Evolutionary conservation across 108 stramenopile genomes (phyloP), one percentile per base, ranked within the genome.

Genomic region (Aurantiochytrium sp.): DNA sequence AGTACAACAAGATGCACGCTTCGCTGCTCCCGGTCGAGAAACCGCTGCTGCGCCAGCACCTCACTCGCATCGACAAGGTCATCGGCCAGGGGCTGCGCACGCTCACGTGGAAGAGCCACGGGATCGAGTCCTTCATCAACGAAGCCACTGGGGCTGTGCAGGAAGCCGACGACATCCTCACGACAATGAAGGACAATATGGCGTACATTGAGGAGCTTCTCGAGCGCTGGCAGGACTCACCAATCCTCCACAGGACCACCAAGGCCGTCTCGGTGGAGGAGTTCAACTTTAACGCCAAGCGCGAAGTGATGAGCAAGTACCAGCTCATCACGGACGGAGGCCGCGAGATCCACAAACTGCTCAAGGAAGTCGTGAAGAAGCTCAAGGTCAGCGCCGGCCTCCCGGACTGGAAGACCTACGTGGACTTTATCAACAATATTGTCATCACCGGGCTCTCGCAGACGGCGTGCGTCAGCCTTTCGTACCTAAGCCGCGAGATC

Each of bases 371-470:
- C 22, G 90, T 90, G 53, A 53, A 85, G 42, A 90, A 90, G 87
- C 81, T 91, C 54, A 91, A 91, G 87, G 91, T 91, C 53, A 87
- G 86, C 17, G 89, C 89, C 48, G 91, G 91, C 22, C 89, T 91
- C 50, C 91, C 91, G 12, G 91, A 91, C 87, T 91, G 91, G 91
- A 91, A 91, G 85, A 87, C 91, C 52, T 91, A 91, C 55, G 88
- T 91, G 27, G 91, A 91, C 68, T 91, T 91, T 55, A 55, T 91
- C 52, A 91, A 91, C 86, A 89, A 54, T 36, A 87, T 91, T 32
- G 87, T 91, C 42, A 87, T 91, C 34, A 53, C 24, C 22, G 91
- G 91, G n/a, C 85, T 91, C 31, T 19, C 27, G 4, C 68, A 88
- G 6, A 81, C 85, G 22, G 86, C 88, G 34, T 50, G 54, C 32